These are phyloP conservation scores for Vinca minor DNA, from an alignment of 257 asterid genomes.

Conservation along the genomic window DNA sequence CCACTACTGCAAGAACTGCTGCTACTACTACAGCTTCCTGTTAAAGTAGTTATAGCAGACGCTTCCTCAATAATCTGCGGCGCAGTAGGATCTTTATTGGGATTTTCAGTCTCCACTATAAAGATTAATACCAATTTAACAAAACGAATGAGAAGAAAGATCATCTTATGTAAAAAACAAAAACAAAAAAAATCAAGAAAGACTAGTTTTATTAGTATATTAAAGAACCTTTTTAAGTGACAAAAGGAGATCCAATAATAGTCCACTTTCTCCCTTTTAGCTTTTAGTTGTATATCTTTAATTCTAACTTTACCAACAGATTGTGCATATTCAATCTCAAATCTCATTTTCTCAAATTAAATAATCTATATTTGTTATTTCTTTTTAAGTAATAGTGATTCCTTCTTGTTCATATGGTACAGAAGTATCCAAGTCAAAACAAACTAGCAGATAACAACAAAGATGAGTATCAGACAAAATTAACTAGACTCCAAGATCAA, in stretches of 20 bases:
- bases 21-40: slow-evolving; percentile 36
- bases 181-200: slow-evolving; percentile 24
- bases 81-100: slow-evolving; percentile 25
- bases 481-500: slow-evolving; percentile 29
- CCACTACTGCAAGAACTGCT: slow-evolving; percentile 48
- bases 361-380: slow-evolving; percentile 16
- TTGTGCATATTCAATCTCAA: slow-evolving; percentile 27
- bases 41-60: slow-evolving; percentile 24
- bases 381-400: slow-evolving; percentile 20
- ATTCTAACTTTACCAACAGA: slow-evolving; percentile 33
- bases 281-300: slow-evolving; percentile 31
- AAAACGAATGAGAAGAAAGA: slow-evolving; percentile 15
- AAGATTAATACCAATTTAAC: slow-evolving; percentile 6
- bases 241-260: slow-evolving; percentile 25
- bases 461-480: slow-evolving; percentile 47
- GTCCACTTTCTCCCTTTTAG: slow-evolving; percentile 29
- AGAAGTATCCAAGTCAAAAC: slow-evolving; percentile 21
- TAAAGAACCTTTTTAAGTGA: slow-evolving; percentile 22
- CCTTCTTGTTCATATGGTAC: slow-evolving; percentile 19
- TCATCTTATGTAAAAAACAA: slow-evolving; percentile 8
- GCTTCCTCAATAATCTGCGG: slow-evolving; percentile 40
- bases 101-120: slow-evolving; percentile 38
- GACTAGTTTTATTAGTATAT: slow-evolving; percentile 15
- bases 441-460: slow-evolving; percentile 41
- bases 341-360: too few relatives aligned